phyloP scores from a whole-genome alignment of 2,329 filamentous ascomycete genomes.

The Ascocoryne sarcoides region DNA sequence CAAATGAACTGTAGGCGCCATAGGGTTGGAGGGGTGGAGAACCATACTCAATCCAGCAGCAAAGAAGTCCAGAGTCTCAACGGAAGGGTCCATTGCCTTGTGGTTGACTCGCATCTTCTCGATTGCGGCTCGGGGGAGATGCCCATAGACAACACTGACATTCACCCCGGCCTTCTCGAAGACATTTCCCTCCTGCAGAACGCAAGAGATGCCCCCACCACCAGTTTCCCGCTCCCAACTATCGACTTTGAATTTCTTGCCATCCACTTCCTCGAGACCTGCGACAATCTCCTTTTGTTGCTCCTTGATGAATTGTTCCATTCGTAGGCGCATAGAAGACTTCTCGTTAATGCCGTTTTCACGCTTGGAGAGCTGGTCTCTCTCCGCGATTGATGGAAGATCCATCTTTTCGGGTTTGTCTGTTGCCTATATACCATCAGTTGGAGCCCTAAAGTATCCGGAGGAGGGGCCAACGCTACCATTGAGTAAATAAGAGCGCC shows the following conservation, averaged over 20 bases:
- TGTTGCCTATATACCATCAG: slow-evolving; percentile 23
- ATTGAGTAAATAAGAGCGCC: slow-evolving; percentile 41
- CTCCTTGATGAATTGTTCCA: slow-evolving; percentile 93
- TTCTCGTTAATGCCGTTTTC: slow-evolving; percentile 64
- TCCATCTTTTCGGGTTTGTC: slow-evolving; percentile 41
- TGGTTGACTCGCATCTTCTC: slow-evolving; percentile 91
- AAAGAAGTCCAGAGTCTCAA: slow-evolving; percentile 88
- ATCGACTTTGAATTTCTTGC: slow-evolving; percentile 71
- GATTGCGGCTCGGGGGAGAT: slow-evolving; percentile 77
- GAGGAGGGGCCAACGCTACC: slow-evolving; percentile 28
- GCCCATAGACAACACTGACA: slow-evolving; percentile 89
- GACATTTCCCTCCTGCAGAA: slow-evolving; percentile 90
- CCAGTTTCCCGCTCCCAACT: slow-evolving; percentile 82
- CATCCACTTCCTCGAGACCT: slow-evolving; percentile 76
- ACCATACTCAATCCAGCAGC: slow-evolving; percentile 89
- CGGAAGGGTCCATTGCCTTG: slow-evolving; percentile 71
- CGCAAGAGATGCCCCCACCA: slow-evolving; percentile 88
- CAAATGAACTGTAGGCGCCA: slow-evolving; percentile 94
- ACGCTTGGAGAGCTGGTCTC: slow-evolving; percentile 72
- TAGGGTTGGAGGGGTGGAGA: slow-evolving; percentile 86
- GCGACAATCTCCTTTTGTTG: slow-evolving; percentile 83
- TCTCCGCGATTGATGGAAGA: slow-evolving; percentile 67
- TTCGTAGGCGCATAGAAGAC: slow-evolving; percentile 93
- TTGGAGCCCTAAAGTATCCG: slow-evolving; percentile 3
- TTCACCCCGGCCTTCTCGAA: slow-evolving; percentile 98